Conservation (phyloP, 768 basidiomycete species). For the Tylopilus felleus region DNA sequence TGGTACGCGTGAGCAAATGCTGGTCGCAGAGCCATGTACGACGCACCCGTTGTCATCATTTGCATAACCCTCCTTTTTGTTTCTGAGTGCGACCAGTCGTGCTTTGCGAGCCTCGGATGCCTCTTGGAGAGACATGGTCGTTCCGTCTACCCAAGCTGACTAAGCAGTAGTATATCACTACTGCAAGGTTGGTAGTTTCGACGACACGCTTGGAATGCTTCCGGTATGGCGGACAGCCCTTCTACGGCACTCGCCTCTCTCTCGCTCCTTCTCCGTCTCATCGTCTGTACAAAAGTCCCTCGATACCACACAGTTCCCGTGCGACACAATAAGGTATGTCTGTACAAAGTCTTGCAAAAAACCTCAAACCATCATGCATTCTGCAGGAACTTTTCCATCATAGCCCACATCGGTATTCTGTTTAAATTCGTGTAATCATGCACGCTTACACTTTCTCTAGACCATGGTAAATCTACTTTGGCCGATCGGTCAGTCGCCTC, state of each 20-base stretch:
- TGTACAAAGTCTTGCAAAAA: neutral
- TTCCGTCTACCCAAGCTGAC: conserved; percentile 26
- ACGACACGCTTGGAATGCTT: conserved; percentile 23
- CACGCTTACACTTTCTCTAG: conserved; percentile 34
- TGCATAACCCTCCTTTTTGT: conserved; percentile 60
- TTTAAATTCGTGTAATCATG: neutral
- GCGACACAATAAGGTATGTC: conserved; percentile 63
- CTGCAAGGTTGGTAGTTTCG: no score
- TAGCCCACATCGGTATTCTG: conserved; percentile 82
- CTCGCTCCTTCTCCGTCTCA: conserved; percentile 33
- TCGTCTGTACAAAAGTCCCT: conserved; percentile 34
- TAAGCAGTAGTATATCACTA: conserved; percentile 20
- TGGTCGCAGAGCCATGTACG: neutral
- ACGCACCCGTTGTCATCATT: conserved; percentile 43
- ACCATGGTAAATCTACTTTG: conserved; percentile 95
- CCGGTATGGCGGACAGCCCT: conserved; percentile 30
- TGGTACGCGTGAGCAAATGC: conserved; percentile 14
- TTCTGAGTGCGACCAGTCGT: conserved; percentile 73
- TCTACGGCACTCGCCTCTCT: neutral
- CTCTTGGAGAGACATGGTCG: conserved; percentile 63
- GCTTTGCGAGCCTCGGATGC: conserved; percentile 79
- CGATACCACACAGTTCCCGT: conserved; percentile 60
- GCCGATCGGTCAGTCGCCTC: conserved; percentile 66
- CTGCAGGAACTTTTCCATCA: conserved; percentile 87
- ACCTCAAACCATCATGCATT: neutral